phyloP scores from a whole-genome alignment of 108 stramenopile genomes.

The Nannochloropsis granulata region DNA sequence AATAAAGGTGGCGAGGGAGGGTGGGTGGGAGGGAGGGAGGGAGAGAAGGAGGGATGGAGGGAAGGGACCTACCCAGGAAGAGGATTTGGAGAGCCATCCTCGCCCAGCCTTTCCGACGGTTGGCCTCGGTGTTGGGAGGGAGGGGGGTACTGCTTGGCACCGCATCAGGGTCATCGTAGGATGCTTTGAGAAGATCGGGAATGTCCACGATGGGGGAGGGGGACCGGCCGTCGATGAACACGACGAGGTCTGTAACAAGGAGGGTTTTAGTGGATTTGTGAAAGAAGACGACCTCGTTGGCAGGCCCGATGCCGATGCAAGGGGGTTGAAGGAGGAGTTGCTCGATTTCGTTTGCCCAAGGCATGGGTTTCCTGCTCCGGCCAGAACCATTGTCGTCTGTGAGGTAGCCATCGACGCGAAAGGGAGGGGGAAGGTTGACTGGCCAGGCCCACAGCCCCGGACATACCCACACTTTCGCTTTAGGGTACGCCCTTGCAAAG shows the following conservation, averaged over 20 bases:
- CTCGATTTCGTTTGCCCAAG: constrained; percentile 18
- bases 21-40: no score
- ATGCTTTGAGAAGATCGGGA: background rate
- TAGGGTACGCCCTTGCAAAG: constrained; percentile 10
- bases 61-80: background rate
- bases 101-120: background rate
- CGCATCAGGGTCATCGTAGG: background rate
- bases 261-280: constrained; percentile 60
- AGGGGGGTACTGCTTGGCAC: background rate
- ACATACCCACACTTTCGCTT: constrained; percentile 11
- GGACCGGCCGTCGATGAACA: background rate
- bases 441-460: constrained; percentile 29
- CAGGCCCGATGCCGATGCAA: constrained; percentile 6
- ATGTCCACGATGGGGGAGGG: background rate
- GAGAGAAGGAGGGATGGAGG: no score
- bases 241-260: constrained; percentile 60
- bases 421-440: constrained; percentile 13
- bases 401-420: constrained; percentile 16
- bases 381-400: background rate
- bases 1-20: background rate
- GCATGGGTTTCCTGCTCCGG: background rate
- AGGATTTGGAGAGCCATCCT: constrained; percentile 2
- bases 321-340: constrained; percentile 7
- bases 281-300: constrained; percentile 63
- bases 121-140: background rate